Evolutionary conservation across 192 early-diverging fungal genomes (phyloP), one percentile per base, ranked within the genome.

Genomic region (Podila verticillata): DNA sequence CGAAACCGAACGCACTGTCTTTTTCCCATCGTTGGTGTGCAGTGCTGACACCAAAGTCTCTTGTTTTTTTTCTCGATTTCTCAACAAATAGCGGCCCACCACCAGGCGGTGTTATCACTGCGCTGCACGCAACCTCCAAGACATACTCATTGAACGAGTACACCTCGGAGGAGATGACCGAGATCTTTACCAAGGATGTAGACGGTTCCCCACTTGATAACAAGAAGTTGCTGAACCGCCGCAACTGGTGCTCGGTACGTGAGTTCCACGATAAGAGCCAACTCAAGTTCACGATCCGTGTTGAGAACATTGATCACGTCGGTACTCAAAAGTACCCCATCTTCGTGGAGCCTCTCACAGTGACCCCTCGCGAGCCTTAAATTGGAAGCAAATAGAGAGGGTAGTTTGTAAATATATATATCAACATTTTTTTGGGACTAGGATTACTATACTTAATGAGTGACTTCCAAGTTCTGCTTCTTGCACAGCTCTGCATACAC

Each of bases 161-260:
- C 60, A 92, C 92, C 8, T 85, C 88, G 48, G 94, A 96, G 57
- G 79, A 87, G 48, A 94, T 96, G 92, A 85, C 91, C 66, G 84
- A 89, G 29, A 72, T 92, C 44, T 96, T 96, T 68, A 84, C 86
- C 24, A 31, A 84, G 63, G 92, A 93, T 61, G 91, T 92, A 51
- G 89, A 94, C 61, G 93, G 92, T 17, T 84, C 9, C 5, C 48
- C 63, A 3, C 65, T 79, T 3, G 75, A 79, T 13, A 61, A 79
- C 39, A 82, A 73, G 34, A 83, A 92, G 81, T 60, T 91, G 70
- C 65, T 92, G 39, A 86, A 82, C 7, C 82, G 90, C 13, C 85
- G 91, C 30, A 91, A 91, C 68, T 91, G 86, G 83, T 87, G 83
- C 66, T 84, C 83, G 12, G 87, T 87, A 28, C 80, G 84, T 17